Conservation (phyloP, 139 green algal species). For the Axilococcus clingmanii region DNA sequence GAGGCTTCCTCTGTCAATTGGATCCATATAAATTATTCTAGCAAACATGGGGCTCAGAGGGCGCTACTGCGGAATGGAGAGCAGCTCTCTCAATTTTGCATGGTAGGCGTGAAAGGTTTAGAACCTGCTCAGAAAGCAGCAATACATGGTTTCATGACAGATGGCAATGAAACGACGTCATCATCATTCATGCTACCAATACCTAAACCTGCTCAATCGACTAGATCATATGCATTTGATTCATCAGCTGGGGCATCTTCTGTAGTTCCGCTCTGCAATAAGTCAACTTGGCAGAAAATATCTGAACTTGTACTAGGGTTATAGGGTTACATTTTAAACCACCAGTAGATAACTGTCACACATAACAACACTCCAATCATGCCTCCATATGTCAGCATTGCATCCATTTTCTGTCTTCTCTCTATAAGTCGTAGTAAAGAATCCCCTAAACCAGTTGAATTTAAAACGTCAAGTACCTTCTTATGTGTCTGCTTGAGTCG, state of each 20-base stretch:
- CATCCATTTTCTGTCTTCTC: conserved; percentile 61
- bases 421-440: conserved; percentile 73
- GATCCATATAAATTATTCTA: conserved; percentile 42
- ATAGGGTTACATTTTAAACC: conserved; percentile 9
- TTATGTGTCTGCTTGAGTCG: conserved; percentile 72
- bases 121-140: conserved; percentile 6
- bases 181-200: too few relatives aligned
- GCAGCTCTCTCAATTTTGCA: conserved; percentile 18
- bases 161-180: too few relatives aligned
- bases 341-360: conserved; percentile 17
- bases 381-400: conserved; percentile 67
- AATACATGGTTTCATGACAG: too few relatives aligned
- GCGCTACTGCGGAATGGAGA: conserved; percentile 35
- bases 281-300: conserved; percentile 14
- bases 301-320: conserved; percentile 32
- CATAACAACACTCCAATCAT: conserved; percentile 41
- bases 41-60: conserved; percentile 32
- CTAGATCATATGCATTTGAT: conserved; percentile 14
- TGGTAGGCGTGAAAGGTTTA: conserved; percentile 41
- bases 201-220: conserved; percentile 8
- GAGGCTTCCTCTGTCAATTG: conserved; percentile 29
- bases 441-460: conserved; percentile 72
- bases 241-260: background rate
- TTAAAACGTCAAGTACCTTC: conserved; percentile 77
- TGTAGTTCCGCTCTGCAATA: conserved; percentile 16